These are phyloP conservation scores for Cutaneotrichosporon cyanovorans DNA, from an alignment of 1,284 basidiomycete species.

Conservation along the genomic window DNA sequence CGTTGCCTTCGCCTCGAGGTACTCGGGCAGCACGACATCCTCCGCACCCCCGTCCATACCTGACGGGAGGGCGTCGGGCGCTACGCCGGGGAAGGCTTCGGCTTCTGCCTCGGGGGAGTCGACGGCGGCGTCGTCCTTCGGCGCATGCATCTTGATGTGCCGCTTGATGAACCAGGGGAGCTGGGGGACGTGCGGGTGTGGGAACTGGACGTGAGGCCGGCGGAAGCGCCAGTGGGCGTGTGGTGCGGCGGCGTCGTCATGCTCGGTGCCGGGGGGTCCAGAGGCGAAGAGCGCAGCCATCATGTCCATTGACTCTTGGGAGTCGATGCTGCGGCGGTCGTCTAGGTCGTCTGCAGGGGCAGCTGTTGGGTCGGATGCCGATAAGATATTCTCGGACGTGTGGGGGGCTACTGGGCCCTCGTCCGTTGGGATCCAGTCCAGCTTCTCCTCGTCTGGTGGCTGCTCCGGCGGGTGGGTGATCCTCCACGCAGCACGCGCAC, in stretches of 20 bases:
- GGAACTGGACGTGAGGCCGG: not conserved
- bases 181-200: constrained; percentile 2
- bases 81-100: constrained; percentile 10
- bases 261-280: constrained; percentile 2
- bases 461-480: too few relatives aligned
- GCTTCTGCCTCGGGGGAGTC: too few relatives aligned
- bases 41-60: constrained; percentile 8
- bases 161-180: constrained; percentile 4
- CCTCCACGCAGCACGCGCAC: constrained; percentile 1
- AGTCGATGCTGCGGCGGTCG: not conserved
- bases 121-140: not conserved
- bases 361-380: constrained; percentile 12
- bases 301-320: constrained; percentile 9
- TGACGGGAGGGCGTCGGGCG: constrained; percentile 4
- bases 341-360: too few relatives aligned
- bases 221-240: not conserved
- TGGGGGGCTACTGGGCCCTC: too few relatives aligned
- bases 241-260: not conserved
- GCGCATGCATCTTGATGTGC: constrained; percentile 14
- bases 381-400: not conserved
- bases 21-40: constrained; percentile 8
- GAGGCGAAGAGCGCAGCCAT: constrained; percentile 12
- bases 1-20: not conserved
- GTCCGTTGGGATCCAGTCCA: too few relatives aligned
- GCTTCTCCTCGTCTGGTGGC: too few relatives aligned